phyloP scores from a whole-genome alignment of 768 basidiomycete species.

The Cystofilobasidium ferigula region DNA sequence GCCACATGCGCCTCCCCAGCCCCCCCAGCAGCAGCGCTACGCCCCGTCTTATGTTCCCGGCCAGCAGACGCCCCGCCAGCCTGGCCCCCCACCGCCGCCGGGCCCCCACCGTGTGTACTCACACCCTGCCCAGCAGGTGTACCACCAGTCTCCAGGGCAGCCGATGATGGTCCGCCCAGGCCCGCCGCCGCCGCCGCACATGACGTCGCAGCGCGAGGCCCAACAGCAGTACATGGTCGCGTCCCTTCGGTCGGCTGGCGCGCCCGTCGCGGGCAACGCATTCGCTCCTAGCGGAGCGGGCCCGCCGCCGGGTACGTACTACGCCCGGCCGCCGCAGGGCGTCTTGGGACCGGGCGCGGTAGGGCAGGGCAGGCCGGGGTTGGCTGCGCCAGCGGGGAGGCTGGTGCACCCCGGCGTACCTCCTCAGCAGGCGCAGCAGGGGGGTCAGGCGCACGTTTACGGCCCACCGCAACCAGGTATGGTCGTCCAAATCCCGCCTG shows the following conservation, averaged over 20 bases:
- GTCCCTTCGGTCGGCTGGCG: neutral
- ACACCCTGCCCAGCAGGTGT: too few relatives aligned
- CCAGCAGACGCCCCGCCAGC: neutral
- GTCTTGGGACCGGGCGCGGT: neutral
- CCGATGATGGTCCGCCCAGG: neutral
- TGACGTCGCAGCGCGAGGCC: neutral
- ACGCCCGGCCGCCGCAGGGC: neutral
- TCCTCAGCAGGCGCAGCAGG: neutral
- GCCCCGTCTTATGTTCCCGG: neutral
- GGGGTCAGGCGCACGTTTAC: neutral
- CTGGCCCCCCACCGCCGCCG: neutral
- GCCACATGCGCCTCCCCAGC: neutral
- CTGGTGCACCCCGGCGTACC: neutral
- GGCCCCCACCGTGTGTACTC: too few relatives aligned
- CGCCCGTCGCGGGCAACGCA: neutral
- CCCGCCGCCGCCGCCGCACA: neutral
- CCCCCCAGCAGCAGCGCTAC: neutral
- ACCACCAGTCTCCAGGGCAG: neutral
- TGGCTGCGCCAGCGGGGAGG: neutral
- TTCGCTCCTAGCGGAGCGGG: neutral
- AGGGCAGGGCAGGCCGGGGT: neutral
- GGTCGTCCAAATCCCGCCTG: neutral
- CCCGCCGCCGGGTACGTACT: neutral
- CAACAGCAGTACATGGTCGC: constrained; percentile 11
- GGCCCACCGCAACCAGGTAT: neutral